These are phyloP conservation scores for Apium graveolens DNA, from an alignment of 129 eudicot species.

Conservation along the genomic window DNA sequence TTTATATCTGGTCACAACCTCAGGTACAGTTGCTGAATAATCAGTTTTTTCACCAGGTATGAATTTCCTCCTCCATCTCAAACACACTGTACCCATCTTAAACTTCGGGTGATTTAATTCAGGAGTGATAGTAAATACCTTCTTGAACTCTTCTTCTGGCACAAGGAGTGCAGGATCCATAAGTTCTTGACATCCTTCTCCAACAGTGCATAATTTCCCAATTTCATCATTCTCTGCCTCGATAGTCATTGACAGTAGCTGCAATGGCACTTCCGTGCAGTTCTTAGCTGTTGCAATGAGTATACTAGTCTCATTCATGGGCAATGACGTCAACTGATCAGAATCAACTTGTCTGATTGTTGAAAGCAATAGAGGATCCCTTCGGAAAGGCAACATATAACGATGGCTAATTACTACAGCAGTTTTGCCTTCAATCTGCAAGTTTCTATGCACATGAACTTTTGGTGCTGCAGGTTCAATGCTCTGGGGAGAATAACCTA, in stretches of 20 bases:
- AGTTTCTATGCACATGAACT: constrained; percentile 82
- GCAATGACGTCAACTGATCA: constrained; percentile 44
- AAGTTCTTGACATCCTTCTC: constrained; percentile 27
- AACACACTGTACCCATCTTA: constrained; percentile 53
- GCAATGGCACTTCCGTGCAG: constrained; percentile 79
- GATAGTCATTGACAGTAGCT: constrained; percentile 56
- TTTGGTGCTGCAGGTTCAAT: constrained; percentile 41
- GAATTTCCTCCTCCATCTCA: constrained; percentile 68
- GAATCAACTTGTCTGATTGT: constrained; percentile 44
- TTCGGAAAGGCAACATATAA: constrained; percentile 74
- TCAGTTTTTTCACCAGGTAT: constrained; percentile 15
- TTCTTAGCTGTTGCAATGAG: constrained; percentile 67
- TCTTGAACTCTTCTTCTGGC: constrained; percentile 82
- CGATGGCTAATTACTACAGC: constrained; percentile 67
- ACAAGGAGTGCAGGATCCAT: constrained; percentile 41
- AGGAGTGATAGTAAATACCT: constrained; percentile 63
- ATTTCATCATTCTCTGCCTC: constrained; percentile 34
- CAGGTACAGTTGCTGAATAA: constrained; percentile 19
- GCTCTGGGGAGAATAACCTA: constrained; percentile 62
- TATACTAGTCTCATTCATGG: constrained; percentile 66
- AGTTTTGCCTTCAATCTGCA: constrained; percentile 87
- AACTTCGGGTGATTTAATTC: constrained; percentile 29
- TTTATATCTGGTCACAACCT: constrained; percentile 59
- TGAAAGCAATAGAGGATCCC: constrained; percentile 79
- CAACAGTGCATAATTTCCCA: constrained; percentile 29